Base-by-base conservation (phyloP, 2,329 filamentous ascomycete species). In the Penicillium sp. region DNA sequence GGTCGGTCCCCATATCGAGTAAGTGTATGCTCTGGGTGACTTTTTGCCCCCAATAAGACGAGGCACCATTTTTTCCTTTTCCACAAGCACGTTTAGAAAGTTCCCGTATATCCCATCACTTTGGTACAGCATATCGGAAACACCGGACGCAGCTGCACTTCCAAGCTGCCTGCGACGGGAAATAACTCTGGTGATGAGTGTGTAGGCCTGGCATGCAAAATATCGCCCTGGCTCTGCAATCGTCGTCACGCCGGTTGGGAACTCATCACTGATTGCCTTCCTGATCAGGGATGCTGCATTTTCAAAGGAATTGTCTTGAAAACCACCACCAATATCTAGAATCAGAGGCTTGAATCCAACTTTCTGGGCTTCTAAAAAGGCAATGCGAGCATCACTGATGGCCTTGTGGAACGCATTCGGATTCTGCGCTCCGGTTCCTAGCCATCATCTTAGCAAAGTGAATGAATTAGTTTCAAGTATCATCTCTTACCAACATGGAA, bases 311-410 rank as follows among this genome's bases (percentile, higher is more conserved):
- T 40, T 37, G 20, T 56, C 49, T 28, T 56, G 51, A 26, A 64
- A 65, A 1, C 62, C 62, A 4, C 61, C 60, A 0, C 62, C 62
- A 10, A 64, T 50, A 22, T 63, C 62, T 3, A 65, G 50, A n/a
- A 59, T 47, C 6, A 38, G 42, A 3, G 51, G 49, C 4, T 40
- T 31, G 34, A 56, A 59, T 0, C 57, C 57, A 8, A 53, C 14
- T 1, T 18, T 11, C 14, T 44, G 26, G 9, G 52, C 56, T 23
- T 53, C 49, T 5, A 46, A 42, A 31, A 59, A 59, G 1, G 51
- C 58, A 8, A 29, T 2, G 1, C 40, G 44, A 10, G 58, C 58
- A 36, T 58, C 47, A 32, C 44, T 39, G 18, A 62, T 49, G 4
- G 49, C 52, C 22, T 46, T 52, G 38, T 37, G 42, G 27, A 58